Evolutionary conservation across 257 asterid species (phyloP).

Genomic region (Pogostemon cablin): DNA sequence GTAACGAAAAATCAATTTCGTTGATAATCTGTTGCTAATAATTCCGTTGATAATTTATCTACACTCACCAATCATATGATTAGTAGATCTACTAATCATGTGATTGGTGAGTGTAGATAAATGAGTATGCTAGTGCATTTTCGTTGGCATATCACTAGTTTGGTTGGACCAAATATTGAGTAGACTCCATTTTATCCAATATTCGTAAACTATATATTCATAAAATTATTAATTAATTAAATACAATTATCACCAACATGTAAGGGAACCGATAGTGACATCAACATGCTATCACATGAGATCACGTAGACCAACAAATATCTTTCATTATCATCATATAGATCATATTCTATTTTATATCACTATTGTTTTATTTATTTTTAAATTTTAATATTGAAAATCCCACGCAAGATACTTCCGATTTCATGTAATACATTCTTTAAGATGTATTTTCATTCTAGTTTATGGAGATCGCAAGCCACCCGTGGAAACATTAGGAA

Average conservation of each 20-base stretch:
- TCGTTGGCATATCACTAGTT: slow-evolving; percentile 17
- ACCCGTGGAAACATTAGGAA: too few species aligned
- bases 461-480: too few species aligned
- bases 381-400: background rate
- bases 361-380: background rate
- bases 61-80: too few species aligned
- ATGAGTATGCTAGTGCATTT: background rate
- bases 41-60: too few species aligned
- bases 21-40: too few species aligned
- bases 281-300: slow-evolving; percentile 15
- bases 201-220: background rate
- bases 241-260: background rate
- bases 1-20: too few species aligned
- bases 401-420: background rate
- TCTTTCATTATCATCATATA: background rate
- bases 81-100: background rate
- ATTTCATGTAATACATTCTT: too few species aligned
- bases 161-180: background rate
- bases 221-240: background rate
- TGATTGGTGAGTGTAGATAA: background rate
- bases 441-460: too few species aligned
- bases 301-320: background rate
- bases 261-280: background rate
- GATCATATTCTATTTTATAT: background rate
- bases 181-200: background rate